Base-by-base conservation (phyloP, 2,329 filamentous ascomycete genomes). In the Metarhizium humberi region DNA sequence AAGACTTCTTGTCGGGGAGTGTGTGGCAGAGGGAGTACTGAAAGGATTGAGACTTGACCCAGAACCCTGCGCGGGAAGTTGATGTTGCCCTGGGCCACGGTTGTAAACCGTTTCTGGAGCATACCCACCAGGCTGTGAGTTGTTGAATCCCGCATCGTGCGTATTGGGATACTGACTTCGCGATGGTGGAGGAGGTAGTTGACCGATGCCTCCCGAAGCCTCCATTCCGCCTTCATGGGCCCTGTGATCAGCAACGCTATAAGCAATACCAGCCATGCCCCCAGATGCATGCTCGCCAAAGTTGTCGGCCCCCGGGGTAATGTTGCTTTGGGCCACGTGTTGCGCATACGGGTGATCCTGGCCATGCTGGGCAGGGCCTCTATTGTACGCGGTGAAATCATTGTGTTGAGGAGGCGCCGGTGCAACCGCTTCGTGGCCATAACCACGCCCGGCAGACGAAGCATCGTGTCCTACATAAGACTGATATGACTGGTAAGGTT, bases 201-300 rank as follows among this genome's bases (percentile, higher is more conserved):
- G 66, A 36, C 69, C 66, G 20, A 59, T 56, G 48, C 61, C 73
- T 64, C 78, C 75, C 68, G 84, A 75, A 50, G 84, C 83, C 55
- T 86, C 80, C 57, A 85, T 62, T 29, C 84, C 86, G 68, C 84
- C 86, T 61, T 86, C 79, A 58, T 84, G 75, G 58, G 81, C 76
- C 69, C 85, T 81, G 52, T 76, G 77, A 62, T 86, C 84, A 51
- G 86, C 85, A 51, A 87, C 80, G 55, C 75, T 81, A 63, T 84
- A 76, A 43, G 86, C 85, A 57, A 88, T 81, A 54, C 84, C 85
- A 34, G 84, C 77, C 69, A 90, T 83, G 55, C 84, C 86, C 61
- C 84, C 86, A 25, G 78, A 76, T 16, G 86, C 81, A 43, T 74
- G 69, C 51, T 81, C 75, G 57, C 85, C 78, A 60, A 86, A 81